Percentiles rank a stretch among this genome's conserved stretches.
These are phyloP conservation scores for Diaporthe citrichinensis DNA, from an alignment of 2,329 filamentous ascomycete species.

Conservation along the genomic window DNA sequence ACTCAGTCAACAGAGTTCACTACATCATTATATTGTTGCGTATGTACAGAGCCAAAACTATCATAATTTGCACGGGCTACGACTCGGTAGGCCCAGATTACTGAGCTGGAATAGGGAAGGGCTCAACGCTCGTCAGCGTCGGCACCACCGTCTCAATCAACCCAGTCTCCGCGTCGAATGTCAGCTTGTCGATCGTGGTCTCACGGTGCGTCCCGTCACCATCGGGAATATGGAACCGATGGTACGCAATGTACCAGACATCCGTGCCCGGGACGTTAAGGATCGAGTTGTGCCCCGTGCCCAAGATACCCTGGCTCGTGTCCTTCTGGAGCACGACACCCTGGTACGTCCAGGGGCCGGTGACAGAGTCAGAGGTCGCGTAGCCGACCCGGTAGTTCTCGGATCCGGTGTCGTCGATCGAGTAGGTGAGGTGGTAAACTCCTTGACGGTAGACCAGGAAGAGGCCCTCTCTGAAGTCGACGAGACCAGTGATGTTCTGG, in stretches of 20 bases:
- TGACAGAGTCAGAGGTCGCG: slow-evolving; percentile 54
- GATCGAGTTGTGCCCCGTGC: slow-evolving; percentile 61
- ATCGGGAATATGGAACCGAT: slow-evolving; percentile 61
- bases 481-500: slow-evolving; percentile 52
- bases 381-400: slow-evolving; percentile 63
- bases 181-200: slow-evolving; percentile 58
- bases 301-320: slow-evolving; percentile 57
- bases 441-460: slow-evolving; percentile 62
- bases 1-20: not conserved
- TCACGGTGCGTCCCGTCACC: slow-evolving; percentile 61
- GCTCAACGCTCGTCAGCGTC: slow-evolving; percentile 52
- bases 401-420: slow-evolving; percentile 61
- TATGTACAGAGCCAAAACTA: not conserved
- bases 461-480: slow-evolving; percentile 58
- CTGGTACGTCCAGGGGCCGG: slow-evolving; percentile 61
- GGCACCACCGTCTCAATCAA: slow-evolving; percentile 56
- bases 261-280: slow-evolving; percentile 62
- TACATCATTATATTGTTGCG: not conserved
- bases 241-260: slow-evolving; percentile 65
- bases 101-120: slow-evolving; percentile 28
- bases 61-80: too few relatives aligned
- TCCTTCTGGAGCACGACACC: slow-evolving; percentile 61
- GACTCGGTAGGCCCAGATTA: not conserved
- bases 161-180: slow-evolving; percentile 54
- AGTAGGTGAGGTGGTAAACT: slow-evolving; percentile 63